These are phyloP conservation scores for Pseudocercospora fijiensis DNA, from an alignment of 2,329 filamentous ascomycete genomes.

Conservation along the genomic window DNA sequence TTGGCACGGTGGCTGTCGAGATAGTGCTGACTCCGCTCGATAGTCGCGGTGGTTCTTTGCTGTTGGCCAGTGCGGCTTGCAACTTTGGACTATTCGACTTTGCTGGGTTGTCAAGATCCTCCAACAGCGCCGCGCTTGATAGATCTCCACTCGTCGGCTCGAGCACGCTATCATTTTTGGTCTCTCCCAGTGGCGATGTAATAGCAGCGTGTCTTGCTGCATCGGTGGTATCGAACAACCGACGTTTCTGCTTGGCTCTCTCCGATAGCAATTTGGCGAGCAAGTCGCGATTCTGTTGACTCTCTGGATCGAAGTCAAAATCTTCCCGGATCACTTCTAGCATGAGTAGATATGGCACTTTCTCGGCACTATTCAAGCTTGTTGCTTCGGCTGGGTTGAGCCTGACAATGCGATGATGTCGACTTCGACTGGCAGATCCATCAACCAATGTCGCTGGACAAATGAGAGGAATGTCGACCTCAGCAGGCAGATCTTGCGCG, in stretches of 20 bases:
- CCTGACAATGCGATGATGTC: slow-evolving; percentile 78
- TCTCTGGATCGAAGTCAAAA: slow-evolving; percentile 77
- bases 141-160: slow-evolving; percentile 79
- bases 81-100: slow-evolving; percentile 35
- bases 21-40: slow-evolving; percentile 63
- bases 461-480: slow-evolving; percentile 80
- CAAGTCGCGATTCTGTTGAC: slow-evolving; percentile 68
- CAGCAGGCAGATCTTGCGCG: slow-evolving; percentile 75
- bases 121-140: slow-evolving; percentile 69
- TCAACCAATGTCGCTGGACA: slow-evolving; percentile 72
- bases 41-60: slow-evolving; percentile 51
- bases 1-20: slow-evolving; percentile 60
- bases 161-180: slow-evolving; percentile 70
- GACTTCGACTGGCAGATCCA: slow-evolving; percentile 71
- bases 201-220: slow-evolving; percentile 52
- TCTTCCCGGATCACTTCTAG: slow-evolving; percentile 78
- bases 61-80: slow-evolving; percentile 18
- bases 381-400: slow-evolving; percentile 82
- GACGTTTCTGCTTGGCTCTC: slow-evolving; percentile 56
- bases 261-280: slow-evolving; percentile 65
- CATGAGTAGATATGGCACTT: slow-evolving; percentile 82
- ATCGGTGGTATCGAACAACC: slow-evolving; percentile 59
- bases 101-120: slow-evolving; percentile 54
- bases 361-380: slow-evolving; percentile 81
- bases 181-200: slow-evolving; percentile 45